A percentile compares a stretch with the other conserved stretches of the same genome.
phyloP scores from a whole-genome alignment of 331 rosid genomes.

The Spiraea crenata region DNA sequence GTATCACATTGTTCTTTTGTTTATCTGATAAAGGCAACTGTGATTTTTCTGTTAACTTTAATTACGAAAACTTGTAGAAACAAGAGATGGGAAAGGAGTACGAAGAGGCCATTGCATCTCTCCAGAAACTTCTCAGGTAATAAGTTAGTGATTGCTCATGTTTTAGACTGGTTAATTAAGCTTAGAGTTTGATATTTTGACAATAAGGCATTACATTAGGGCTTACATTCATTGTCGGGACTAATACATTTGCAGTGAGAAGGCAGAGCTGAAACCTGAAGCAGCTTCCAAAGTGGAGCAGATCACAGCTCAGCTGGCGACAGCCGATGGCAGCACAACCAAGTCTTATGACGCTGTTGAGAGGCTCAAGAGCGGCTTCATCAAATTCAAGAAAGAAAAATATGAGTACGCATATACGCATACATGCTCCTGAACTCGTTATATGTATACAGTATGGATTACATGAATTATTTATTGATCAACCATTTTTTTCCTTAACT shows the following conservation, averaged over 20 bases:
- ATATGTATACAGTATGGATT: too few relatives aligned
- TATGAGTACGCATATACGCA: slow-evolving; percentile 55
- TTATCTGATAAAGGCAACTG: too few relatives aligned
- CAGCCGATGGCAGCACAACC: slow-evolving; percentile 32
- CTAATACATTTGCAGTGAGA: slow-evolving; percentile 47
- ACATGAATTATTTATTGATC: too few relatives aligned
- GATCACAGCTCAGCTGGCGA: slow-evolving; percentile 62
- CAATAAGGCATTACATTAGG: too few relatives aligned
- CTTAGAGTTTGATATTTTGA: too few relatives aligned
- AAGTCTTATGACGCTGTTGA: slow-evolving; percentile 58
- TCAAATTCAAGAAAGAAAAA: slow-evolving; percentile 91
- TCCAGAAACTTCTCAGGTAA: slow-evolving; percentile 63
- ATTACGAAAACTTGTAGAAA: slow-evolving; percentile 29
- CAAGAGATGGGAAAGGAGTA: slow-evolving; percentile 79
- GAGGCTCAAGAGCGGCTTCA: slow-evolving; percentile 72
- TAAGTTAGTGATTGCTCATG: too few relatives aligned
- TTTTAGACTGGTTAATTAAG: too few relatives aligned
- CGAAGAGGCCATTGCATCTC: slow-evolving; percentile 76
- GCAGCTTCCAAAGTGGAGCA: slow-evolving; percentile 83
- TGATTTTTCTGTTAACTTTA: not conserved
- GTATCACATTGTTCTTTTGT: too few relatives aligned
- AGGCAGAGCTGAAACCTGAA: slow-evolving; percentile 52
- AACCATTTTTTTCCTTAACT: slow-evolving; percentile 13
- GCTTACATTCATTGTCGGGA: too few relatives aligned
- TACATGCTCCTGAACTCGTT: too few relatives aligned